Percentiles rank a stretch among this genome's conserved stretches.
phyloP scores from a whole-genome alignment of 73 alveolate species.

The Effrenium voratum region DNA sequence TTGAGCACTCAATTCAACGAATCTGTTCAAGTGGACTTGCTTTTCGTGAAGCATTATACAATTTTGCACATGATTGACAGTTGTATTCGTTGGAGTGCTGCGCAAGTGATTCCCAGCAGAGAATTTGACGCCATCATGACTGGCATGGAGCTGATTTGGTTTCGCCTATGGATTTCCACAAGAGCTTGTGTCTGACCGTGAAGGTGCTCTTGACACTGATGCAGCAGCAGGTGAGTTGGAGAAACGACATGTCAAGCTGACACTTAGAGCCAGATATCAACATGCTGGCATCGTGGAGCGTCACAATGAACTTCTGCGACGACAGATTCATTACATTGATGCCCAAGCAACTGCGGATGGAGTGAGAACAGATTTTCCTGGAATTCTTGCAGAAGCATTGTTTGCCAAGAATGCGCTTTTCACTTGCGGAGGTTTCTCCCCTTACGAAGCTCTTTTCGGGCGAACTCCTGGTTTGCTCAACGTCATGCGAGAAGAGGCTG shows the following conservation, averaged over 20 bases:
- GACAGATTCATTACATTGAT: no score
- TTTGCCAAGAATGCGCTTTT: neutral
- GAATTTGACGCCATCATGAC: neutral
- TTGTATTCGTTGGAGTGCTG: neutral
- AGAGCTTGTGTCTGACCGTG: neutral
- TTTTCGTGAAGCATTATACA: neutral
- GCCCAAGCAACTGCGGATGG: neutral
- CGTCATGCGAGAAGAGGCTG: neutral
- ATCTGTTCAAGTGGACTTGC: neutral
- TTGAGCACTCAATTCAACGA: neutral
- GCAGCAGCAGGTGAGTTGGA: neutral
- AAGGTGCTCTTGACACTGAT: neutral
- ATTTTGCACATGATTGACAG: neutral
- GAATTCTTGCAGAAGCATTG: neutral
- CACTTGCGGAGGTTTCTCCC: neutral
- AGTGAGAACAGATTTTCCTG: neutral
- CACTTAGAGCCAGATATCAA: neutral
- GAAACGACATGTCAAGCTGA: neutral
- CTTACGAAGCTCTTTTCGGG: constrained; percentile 4
- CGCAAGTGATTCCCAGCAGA: neutral
- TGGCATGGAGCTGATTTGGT: neutral
- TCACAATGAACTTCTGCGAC: neutral
- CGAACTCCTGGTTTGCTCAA: neutral
- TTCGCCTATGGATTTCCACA: neutral
- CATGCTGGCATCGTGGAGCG: neutral